Conservation (phyloP, 1,284 basidiomycete genomes). For the Fomitopsis pinicola region DNA sequence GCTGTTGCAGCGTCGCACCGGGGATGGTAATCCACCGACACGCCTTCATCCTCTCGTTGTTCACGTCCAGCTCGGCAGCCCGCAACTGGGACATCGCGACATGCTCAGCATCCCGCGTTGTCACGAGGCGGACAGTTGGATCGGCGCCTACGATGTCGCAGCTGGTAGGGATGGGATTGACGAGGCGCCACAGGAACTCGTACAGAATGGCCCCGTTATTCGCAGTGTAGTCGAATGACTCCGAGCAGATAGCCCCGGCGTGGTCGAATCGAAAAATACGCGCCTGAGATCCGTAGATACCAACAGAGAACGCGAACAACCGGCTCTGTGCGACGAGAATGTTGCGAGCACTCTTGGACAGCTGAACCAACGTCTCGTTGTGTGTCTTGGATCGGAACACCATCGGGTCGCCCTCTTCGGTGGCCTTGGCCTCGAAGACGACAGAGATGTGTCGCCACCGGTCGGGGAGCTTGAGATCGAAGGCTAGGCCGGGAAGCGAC, state of each 20-base stretch:
- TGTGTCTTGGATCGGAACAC: not conserved
- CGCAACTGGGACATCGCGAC: too few relatives aligned
- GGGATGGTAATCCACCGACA: not conserved
- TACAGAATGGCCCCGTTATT: not conserved
- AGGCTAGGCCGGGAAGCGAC: not conserved
- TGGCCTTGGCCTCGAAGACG: not conserved
- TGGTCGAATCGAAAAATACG: conserved; percentile 11
- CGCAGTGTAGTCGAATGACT: not conserved
- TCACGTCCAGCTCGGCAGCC: too few relatives aligned
- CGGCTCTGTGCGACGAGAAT: conserved; percentile 10
- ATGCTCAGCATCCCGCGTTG: too few relatives aligned
- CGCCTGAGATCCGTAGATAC: conserved; percentile 9
- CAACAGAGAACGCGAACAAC: conserved; percentile 11
- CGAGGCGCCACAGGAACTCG: not conserved
- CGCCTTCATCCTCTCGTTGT: not conserved
- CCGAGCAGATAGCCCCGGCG: conserved; percentile 5
- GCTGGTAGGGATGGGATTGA: not conserved
- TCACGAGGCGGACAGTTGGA: not conserved
- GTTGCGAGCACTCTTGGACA: conserved; percentile 9
- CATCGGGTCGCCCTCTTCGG: not conserved
- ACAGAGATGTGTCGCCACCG: not conserved
- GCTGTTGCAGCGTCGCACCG: not conserved
- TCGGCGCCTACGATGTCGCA: not conserved
- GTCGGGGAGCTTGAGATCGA: not conserved
- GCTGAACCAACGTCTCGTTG: not conserved